phyloP scores from a whole-genome alignment of 345 rosid genomes.

The Pugionium dolabratum region DNA sequence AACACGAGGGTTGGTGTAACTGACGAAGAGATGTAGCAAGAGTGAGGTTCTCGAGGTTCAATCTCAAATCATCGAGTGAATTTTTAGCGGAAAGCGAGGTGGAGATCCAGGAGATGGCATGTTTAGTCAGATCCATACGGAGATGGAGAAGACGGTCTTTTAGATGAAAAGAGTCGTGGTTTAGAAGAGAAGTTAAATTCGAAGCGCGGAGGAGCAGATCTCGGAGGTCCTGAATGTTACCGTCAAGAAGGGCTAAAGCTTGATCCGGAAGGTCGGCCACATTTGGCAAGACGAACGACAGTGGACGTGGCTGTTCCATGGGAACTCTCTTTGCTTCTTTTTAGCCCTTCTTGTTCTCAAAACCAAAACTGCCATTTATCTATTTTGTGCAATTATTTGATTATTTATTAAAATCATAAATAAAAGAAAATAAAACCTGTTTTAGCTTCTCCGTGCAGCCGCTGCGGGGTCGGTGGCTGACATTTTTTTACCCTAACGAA shows the following conservation, averaged over 20 bases:
- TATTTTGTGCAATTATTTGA: no score
- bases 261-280: not conserved
- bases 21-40: conserved; percentile 23
- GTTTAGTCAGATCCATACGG: conserved; percentile 47
- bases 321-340: not conserved
- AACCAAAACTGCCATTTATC: no score
- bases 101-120: conserved; percentile 69
- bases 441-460: conserved; percentile 16
- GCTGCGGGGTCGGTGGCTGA: conserved; percentile 22
- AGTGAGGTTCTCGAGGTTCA: conserved; percentile 44
- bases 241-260: conserved; percentile 44
- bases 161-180: conserved; percentile 37
- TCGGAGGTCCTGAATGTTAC: conserved; percentile 43
- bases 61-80: conserved; percentile 44
- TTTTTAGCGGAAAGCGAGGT: conserved; percentile 52
- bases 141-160: conserved; percentile 47
- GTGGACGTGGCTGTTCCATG: conserved; percentile 34
- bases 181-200: conserved; percentile 44
- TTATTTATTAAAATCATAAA: not conserved
- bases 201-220: conserved; percentile 47
- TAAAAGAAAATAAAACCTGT: no score
- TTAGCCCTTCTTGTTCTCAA: no score
- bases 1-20: not conserved
- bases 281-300: conserved; percentile 43
- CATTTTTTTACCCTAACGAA: conserved; percentile 23